phyloP scores from a whole-genome alignment of 2,329 filamentous ascomycete species.

The Furcasterigmium sp. region DNA sequence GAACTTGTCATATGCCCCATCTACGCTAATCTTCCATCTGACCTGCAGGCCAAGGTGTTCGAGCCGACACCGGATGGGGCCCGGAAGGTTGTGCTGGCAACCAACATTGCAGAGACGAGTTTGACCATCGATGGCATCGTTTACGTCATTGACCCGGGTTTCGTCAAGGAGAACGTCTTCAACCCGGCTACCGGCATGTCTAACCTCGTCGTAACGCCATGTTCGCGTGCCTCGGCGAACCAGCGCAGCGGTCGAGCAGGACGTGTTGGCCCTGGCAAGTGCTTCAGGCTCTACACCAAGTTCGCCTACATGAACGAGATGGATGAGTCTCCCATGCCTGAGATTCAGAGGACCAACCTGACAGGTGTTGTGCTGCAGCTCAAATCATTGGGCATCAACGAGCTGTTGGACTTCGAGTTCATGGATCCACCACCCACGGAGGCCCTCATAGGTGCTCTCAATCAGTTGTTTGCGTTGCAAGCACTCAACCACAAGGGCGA shows the following conservation, averaged over 20 bases:
- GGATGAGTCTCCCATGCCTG: slow-evolving; percentile 84
- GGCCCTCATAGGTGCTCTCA: slow-evolving; percentile 80
- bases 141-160: slow-evolving; percentile 92
- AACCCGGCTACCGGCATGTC: slow-evolving; percentile 91
- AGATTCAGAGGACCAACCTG: slow-evolving; percentile 88
- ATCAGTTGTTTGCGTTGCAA: slow-evolving; percentile 86
- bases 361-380: slow-evolving; percentile 79
- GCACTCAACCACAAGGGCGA: slow-evolving; percentile 84
- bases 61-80: slow-evolving; percentile 82
- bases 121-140: slow-evolving; percentile 94
- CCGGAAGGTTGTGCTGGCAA: slow-evolving; percentile 88
- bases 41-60: slow-evolving; percentile 90
- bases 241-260: slow-evolving; percentile 91
- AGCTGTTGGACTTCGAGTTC: slow-evolving; percentile 91
- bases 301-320: slow-evolving; percentile 94
- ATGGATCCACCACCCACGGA: slow-evolving; percentile 91
- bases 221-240: slow-evolving; percentile 86
- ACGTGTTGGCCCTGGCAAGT: slow-evolving; percentile 86
- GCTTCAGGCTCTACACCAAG: slow-evolving; percentile 89
- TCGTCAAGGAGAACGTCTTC: slow-evolving; percentile 93
- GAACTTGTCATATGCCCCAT: slow-evolving; percentile 91
- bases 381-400: slow-evolving; percentile 86
- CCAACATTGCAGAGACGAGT: slow-evolving; percentile 95
- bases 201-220: slow-evolving; percentile 83
- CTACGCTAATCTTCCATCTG: slow-evolving; percentile 87